Evolutionary conservation across 2,329 filamentous ascomycete genomes (phyloP).

Genomic region (Diplodia intermedia): DNA sequence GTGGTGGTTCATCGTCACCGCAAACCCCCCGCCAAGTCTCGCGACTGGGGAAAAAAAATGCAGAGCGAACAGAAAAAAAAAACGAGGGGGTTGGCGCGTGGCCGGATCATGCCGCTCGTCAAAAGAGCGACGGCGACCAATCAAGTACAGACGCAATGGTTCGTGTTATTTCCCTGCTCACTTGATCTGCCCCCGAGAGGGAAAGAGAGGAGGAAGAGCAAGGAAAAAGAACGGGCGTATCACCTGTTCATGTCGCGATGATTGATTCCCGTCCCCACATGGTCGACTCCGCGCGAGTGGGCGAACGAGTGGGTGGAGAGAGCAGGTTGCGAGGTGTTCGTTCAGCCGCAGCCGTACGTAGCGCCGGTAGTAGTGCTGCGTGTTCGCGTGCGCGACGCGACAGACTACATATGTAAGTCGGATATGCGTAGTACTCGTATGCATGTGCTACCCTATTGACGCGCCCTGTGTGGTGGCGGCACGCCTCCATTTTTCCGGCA

Average conservation of each 20-base stretch:
- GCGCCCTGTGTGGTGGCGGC: not conserved
- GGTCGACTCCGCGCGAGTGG: not conserved
- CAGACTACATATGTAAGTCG: not conserved
- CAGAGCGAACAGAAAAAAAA: not conserved
- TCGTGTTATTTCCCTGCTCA: not conserved
- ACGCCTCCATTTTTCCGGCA: not conserved
- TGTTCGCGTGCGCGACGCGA: constrained; percentile 1
- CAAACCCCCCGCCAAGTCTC: not conserved
- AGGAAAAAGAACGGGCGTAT: not conserved
- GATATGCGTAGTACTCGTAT: not conserved
- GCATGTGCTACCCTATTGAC: not conserved
- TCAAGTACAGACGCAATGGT: not conserved
- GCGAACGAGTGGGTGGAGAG: not conserved
- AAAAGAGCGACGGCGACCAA: not conserved
- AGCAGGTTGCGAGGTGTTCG: not conserved
- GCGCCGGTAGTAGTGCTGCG: not conserved
- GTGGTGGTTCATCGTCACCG: not conserved
- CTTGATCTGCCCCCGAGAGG: not conserved
- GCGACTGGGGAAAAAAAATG: not conserved
- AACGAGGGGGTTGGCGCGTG: not conserved
- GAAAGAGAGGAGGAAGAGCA: not conserved
- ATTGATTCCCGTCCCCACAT: not conserved
- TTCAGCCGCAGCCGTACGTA: not conserved
- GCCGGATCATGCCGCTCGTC: not conserved
- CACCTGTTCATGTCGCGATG: constrained; percentile 2